These are phyloP conservation scores for Hordeum marinum DNA, from an alignment of 176 grass and related monocot genomes.

Conservation along the genomic window DNA sequence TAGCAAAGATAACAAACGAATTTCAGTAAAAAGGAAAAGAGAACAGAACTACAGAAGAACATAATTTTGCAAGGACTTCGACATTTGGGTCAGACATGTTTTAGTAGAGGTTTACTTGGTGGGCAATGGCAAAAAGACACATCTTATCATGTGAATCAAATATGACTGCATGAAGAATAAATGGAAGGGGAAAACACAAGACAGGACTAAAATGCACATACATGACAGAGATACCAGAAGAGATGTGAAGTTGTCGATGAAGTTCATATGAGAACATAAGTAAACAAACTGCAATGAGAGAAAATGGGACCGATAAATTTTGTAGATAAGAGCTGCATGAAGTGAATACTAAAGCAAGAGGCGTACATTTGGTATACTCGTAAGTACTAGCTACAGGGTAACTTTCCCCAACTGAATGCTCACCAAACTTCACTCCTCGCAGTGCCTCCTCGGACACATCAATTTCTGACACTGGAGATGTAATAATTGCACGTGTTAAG, in stretches of 20 bases:
- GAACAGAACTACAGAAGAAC: too few relatives aligned
- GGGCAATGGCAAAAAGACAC: neutral
- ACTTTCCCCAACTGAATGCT: slow-evolving; percentile 10
- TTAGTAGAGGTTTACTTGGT: neutral
- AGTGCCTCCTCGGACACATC: slow-evolving; percentile 44
- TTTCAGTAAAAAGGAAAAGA: too few relatives aligned
- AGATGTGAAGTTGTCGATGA: slow-evolving; percentile 56
- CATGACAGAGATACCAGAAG: slow-evolving; percentile 66
- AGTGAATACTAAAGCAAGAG: neutral
- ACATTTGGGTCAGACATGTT: neutral
- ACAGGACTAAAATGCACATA: slow-evolving; percentile 27
- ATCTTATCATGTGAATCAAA: neutral
- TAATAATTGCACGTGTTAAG: slow-evolving; percentile 14
- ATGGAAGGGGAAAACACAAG: neutral
- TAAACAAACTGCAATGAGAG: slow-evolving; percentile 60
- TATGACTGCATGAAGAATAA: neutral
- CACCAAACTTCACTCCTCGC: slow-evolving; percentile 37
- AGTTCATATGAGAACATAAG: slow-evolving; percentile 85
- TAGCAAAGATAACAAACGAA: neutral
- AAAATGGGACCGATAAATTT: neutral
- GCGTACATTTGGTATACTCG: slow-evolving; percentile 81
- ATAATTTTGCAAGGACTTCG: neutral
- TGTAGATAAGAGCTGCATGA: neutral
- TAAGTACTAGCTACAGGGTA: slow-evolving; percentile 65
- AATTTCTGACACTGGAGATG: slow-evolving; percentile 49